A percentile compares a stretch with the other conserved stretches of the same genome.
These are phyloP conservation scores for Pseudevernia furfuracea DNA, from an alignment of 495 filamentous ascomycete species.

Conservation along the genomic window DNA sequence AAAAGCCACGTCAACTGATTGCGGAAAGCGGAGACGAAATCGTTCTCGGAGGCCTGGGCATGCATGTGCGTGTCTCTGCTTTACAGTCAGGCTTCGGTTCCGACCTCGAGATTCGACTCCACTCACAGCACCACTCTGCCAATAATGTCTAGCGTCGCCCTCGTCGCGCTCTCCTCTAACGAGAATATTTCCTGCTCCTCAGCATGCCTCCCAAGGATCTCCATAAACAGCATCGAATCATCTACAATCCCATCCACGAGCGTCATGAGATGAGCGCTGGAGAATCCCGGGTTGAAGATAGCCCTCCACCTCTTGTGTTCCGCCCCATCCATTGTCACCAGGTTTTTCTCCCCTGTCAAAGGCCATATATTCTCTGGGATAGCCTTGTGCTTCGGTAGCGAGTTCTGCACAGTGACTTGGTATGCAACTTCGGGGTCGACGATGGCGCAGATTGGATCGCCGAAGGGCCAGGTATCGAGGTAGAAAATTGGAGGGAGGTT, in stretches of 20 bases:
- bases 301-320: conserved; percentile 31
- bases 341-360: conserved; percentile 27
- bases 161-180: conserved; percentile 32
- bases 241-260: conserved; percentile 33
- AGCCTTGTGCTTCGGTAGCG: conserved; percentile 24
- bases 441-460: conserved; percentile 32
- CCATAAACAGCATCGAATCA: conserved; percentile 26
- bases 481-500: conserved; percentile 31
- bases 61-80: conserved; percentile 26
- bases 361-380: conserved; percentile 21
- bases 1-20: conserved; percentile 29
- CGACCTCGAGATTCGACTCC: conserved; percentile 15
- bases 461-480: conserved; percentile 34
- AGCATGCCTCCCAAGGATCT: conserved; percentile 27
- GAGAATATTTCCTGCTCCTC: conserved; percentile 27
- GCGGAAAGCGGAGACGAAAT: conserved; percentile 31
- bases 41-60: conserved; percentile 31
- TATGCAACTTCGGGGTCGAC: conserved; percentile 39
- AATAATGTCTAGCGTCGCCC: conserved; percentile 35
- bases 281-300: conserved; percentile 37
- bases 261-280: conserved; percentile 27
- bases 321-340: conserved; percentile 30
- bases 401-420: conserved; percentile 28
- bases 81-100: background rate
- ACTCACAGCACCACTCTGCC: conserved; percentile 28